Evolutionary conservation across 1,284 basidiomycete species (phyloP), one percentile per base, ranked within the genome.

Genomic region (Spongiforma sp.): DNA sequence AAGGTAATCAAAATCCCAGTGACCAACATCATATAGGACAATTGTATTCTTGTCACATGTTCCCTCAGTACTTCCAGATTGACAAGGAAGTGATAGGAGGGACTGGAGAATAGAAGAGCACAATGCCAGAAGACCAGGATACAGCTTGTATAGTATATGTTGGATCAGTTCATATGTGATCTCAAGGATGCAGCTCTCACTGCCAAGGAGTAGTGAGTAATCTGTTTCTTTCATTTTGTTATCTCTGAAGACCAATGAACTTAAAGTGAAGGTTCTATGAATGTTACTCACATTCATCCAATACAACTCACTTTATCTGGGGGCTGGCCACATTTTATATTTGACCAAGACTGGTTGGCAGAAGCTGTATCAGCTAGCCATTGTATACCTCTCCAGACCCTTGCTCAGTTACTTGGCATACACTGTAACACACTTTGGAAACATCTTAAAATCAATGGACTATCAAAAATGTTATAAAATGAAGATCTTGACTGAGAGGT

Each of bases 351-450:
- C 1, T 66, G 63, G 60, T 5, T 65, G 1, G 46, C 46, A 33
- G 33, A 66, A n/a, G 57, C 46, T 2, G 12, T 57, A 11, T 65
- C 46, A 37, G 30, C 63, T 3, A 2, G 4, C 1, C 11, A 11
- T 10, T 26, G 33, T 8, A 60, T 65, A 17, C 37, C 55, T 7
- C 12, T 61, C 0, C 50, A 63, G 34, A 61, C 28, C 0, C 46
- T 65, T 30, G 57, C 48, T 1, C n/a, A 48, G 9, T 24, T 37
- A 4, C 54, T 63, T n/a, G 62, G 60, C 0, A 32, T 67, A 12
- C 66, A 67, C 41, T 28, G 28, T 11, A 63, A 67, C 32, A 67
- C 54, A 0, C 28, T 67, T 15, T 33, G 41, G 11, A 17, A 30
- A 2, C 54, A 67, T 46, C 60, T 67, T 3, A 39, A 59, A 5